Evolutionary conservation across 176 grass and related monocot genomes (phyloP), one percentile per base, ranked within the genome.

Genomic region (Echinochloa phyllopogon): DNA sequence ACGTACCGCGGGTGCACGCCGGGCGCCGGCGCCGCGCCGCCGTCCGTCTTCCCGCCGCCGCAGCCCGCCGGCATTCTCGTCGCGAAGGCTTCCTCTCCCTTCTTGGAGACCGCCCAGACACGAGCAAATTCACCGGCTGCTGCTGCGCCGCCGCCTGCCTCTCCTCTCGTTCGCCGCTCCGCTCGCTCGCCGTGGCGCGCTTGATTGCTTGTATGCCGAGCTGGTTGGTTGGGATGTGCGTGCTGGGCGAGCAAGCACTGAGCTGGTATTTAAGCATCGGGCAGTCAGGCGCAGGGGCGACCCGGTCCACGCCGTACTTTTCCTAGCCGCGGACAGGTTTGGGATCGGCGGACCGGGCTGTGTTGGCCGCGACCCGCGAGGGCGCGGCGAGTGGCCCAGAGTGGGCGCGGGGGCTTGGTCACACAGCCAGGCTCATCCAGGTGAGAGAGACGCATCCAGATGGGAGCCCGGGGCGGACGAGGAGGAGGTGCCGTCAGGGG

Each of bases 1-100:
- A 90, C 80, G 80, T 83, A 87, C 55, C 88, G 88, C 48, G 84
- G 88, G 40, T 78, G 74, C 84, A 69, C 81, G 37, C 42, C 24
- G 37, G 3, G 4, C 36, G 43, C 24, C 21, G 77, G 78, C 0
- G 14, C n/a, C n/a, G n/a, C n/a, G n/a, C n/a, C 37, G 83, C 83
- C 51, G 60, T 3, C 5, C 18, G 3, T 7, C 8, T 57, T 39
- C 44, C 57, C 79, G 47, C 39, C 83, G 72, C 65, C 51, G 77
- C 77, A 39, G 55, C 72, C 74, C 40, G 40, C 74, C 40, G 40
- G 21, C 88, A 65, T 90, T 75, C 83, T 74, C 77, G 45, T 47
- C 24, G 3, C 1, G 29, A 33, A 33, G 29, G 27, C 0, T 59
- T 12, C 62, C 47, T 24, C 55, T 1, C 9, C 51, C 45, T 3